Base-by-base conservation (phyloP, 805 yeast genomes). In the Ogataea nakhonphanomensis region DNA sequence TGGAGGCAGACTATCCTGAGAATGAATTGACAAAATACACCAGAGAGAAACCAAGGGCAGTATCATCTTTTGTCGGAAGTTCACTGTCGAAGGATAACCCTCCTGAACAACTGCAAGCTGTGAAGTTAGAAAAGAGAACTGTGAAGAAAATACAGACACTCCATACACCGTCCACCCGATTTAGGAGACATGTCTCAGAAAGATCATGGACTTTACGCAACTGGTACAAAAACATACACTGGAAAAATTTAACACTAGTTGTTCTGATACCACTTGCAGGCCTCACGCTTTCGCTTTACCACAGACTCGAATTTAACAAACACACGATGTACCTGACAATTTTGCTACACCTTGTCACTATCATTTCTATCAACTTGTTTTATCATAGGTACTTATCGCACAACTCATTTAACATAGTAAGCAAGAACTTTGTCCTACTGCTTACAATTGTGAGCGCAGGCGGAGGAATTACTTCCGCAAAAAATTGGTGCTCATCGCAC, bases 401-500 rank as follows among this genome's bases (percentile, higher is more conserved):
- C 57, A 67, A 79, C 29, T 56, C 84, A 6, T 77, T 78, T 58
- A 42, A 36, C 8, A 62, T 64, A 8, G 72, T 75, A n/a, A 51
- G 65, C 17, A 54, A 60, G 11, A 62, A 70, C 2, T 46, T 85
- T 25, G 74, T 73, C 41, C 44, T 71, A 25, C 53, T 70, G 22
- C 73, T 82, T 43, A 74, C 80, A n/a, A 54, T 79, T 0, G 67
- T 79, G 31, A 90, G 91, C 5, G 66, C 82, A 12, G 82, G 86
- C 49, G 78, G 81, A 7, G 95, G 89, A 2, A 66, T 87, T 39
- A 95, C 95, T 5, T 73, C 86, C 3, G 77, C 81, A 9, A 71
- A 81, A 54, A 74, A 82, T 75, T 88, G 95, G 95, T 81, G 85
- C 15, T 70, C 81, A 11, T 71, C 85, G 33, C 98, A 90, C 67